Base-by-base conservation (phyloP, 2,329 filamentous ascomycete species). In the Ciborinia camelliae region DNA sequence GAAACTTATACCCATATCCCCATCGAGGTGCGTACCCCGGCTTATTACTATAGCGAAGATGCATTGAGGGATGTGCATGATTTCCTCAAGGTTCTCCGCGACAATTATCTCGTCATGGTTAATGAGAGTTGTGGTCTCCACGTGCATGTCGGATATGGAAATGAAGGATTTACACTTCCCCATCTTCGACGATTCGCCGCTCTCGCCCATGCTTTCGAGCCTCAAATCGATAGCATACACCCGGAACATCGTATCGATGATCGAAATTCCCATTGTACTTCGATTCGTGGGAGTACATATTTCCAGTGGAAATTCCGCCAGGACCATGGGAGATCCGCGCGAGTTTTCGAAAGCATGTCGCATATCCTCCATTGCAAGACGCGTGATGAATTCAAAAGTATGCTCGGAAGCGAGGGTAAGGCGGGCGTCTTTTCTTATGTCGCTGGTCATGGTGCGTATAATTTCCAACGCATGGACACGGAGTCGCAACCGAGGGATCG, bases 121-220 rank as follows among this genome's bases (percentile, higher is more conserved):
- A 75, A 75, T 52, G 26, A 65, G 0, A 67, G 65, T 0, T 73
- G 68, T 47, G 73, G 73, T 0, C 47, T 76, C 0, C 74, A 77
- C 52, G 70, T 76, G 8, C 75, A 77, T 57, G 62, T 75, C n/a
- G 74, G 75, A 1, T 71, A 74, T 30, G 68, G 68, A 4, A 43
- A 50, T 2, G 9, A 61, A 6, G 69, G 71, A 0, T 74, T 75
- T 39, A 65, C 67, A 2, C 47, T 71, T 3, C 30, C 52, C 10
- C 71, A 68, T 1, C 48, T 76, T 10, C 71, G 71, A 60, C 75
- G 73, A 26, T 32, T 77, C 9, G 28, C 70, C 4, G 69, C 70
- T 0, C 65, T 75, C 18, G 58, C 70, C 7, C 69, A 69, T 26
- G 73, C 73, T 0, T 74, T 75, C 52, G 73, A 76, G 51, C 68